These are phyloP conservation scores for Penstemon barbatus DNA, from an alignment of 257 asterid genomes.

Conservation along the genomic window DNA sequence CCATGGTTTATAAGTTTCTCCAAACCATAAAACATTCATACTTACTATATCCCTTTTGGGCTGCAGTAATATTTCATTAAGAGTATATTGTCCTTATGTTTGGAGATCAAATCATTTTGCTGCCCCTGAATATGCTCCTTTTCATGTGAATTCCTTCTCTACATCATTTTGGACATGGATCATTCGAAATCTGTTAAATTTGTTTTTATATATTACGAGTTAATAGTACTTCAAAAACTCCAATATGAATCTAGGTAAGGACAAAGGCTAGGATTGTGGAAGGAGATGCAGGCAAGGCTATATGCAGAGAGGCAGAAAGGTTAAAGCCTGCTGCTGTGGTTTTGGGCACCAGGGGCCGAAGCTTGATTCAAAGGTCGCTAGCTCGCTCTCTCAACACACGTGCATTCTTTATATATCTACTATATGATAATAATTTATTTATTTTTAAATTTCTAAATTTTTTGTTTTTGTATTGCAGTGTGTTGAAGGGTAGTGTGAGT, in stretches of 20 bases:
- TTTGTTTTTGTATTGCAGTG: constrained; percentile 35
- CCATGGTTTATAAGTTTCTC: constrained; percentile 14
- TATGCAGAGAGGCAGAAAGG: constrained; percentile 92
- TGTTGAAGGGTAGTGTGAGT: constrained; percentile 52
- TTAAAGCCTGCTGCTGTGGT: constrained; percentile 89
- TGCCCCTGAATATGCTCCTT: neutral
- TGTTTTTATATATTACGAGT: neutral
- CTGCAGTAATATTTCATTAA: neutral
- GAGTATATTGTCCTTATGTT: neutral
- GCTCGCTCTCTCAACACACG: neutral
- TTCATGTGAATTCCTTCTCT: neutral
- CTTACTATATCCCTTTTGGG: neutral
- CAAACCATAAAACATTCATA: neutral
- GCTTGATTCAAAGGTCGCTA: constrained; percentile 67
- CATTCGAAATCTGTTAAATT: neutral
- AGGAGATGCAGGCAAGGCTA: constrained; percentile 90
- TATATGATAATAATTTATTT: too few relatives aligned
- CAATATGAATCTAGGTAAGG: constrained; percentile 49
- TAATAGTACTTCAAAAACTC: neutral
- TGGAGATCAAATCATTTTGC: neutral
- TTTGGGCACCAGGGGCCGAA: constrained; percentile 85
- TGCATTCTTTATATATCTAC: neutral
- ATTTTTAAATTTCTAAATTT: constrained; percentile 1
- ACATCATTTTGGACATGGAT: neutral
- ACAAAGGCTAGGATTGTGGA: constrained; percentile 84